Percentiles rank a stretch among this genome's conserved stretches.
phyloP scores from a whole-genome alignment of 148 eudicot genomes.

The Silene conica region DNA sequence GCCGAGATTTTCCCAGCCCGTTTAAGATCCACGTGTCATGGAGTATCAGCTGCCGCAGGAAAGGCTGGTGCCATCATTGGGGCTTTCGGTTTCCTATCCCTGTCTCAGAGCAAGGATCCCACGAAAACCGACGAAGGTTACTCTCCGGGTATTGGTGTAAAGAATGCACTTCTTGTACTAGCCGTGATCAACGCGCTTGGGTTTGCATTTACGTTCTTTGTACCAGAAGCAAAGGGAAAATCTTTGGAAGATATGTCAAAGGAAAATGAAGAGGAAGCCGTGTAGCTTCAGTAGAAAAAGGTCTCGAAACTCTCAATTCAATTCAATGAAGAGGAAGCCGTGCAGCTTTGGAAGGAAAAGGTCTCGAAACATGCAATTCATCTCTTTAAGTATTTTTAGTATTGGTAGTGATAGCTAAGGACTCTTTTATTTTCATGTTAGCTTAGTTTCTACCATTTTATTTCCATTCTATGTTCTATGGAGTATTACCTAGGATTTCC shows the following conservation, averaged over 20 bases:
- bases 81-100: conserved; percentile 55
- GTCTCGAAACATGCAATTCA: neutral
- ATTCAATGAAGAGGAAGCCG: conserved; percentile 27
- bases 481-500: neutral
- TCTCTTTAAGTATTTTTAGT: neutral
- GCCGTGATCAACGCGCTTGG: conserved; percentile 43
- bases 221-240: conserved; percentile 59
- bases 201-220: conserved; percentile 41
- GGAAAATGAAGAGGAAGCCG: conserved; percentile 35
- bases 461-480: neutral
- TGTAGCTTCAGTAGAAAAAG: neutral
- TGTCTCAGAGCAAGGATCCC: conserved; percentile 45
- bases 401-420: neutral
- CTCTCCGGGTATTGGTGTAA: conserved; percentile 48
- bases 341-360: neutral
- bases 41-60: conserved; percentile 59
- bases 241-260: conserved; percentile 57
- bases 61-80: conserved; percentile 62
- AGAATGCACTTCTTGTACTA: conserved; percentile 37
- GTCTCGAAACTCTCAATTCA: neutral
- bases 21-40: conserved; percentile 63
- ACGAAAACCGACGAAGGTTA: conserved; percentile 49
- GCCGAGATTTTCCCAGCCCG: conserved; percentile 75
- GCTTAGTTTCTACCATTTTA: neutral
- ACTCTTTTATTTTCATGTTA: neutral